Conservation (phyloP, 495 filamentous ascomycete species). For the Poronia punctata region DNA sequence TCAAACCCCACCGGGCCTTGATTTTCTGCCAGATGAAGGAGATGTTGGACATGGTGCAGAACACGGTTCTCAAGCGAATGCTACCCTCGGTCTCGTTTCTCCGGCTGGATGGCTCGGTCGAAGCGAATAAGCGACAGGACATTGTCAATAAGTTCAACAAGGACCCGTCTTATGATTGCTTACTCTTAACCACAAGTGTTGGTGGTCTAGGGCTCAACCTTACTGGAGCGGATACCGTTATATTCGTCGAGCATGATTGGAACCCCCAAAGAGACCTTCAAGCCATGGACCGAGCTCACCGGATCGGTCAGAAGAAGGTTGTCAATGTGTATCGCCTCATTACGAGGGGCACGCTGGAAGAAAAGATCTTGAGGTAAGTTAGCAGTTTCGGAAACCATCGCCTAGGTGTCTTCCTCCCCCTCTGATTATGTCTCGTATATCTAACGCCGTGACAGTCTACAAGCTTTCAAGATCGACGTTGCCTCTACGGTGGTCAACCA, state of each 20-base stretch:
- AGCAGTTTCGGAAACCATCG: too few relatives aligned
- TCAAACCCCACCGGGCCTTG: conserved; percentile 89
- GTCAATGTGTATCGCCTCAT: conserved; percentile 98
- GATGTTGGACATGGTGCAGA: conserved; percentile 97
- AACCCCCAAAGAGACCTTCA: conserved; percentile 98
- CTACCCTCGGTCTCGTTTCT: conserved; percentile 84
- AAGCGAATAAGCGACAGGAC: conserved; percentile 83
- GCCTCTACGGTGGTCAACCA: conserved; percentile 97
- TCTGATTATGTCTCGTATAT: neutral
- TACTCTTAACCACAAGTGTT: conserved; percentile 89
- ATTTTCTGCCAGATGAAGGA: conserved; percentile 99
- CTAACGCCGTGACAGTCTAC: conserved; percentile 52
- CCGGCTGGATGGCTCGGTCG: conserved; percentile 85
- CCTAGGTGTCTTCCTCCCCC: too few relatives aligned
- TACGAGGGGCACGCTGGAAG: conserved; percentile 90
- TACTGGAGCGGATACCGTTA: conserved; percentile 95
- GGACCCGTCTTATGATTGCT: conserved; percentile 88
- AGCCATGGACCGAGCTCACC: conserved; percentile 97
- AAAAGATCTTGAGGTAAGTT: conserved; percentile 72
- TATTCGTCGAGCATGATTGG: conserved; percentile 99
- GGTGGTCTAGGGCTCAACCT: conserved; percentile 92
- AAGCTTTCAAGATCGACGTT: conserved; percentile 99
- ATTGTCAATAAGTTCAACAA: conserved; percentile 98
- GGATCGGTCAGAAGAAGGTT: conserved; percentile 98
- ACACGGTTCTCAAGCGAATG: conserved; percentile 75